Conservation (phyloP, 371 early-diverging fungal genomes). For the Mucor circinelloides region DNA sequence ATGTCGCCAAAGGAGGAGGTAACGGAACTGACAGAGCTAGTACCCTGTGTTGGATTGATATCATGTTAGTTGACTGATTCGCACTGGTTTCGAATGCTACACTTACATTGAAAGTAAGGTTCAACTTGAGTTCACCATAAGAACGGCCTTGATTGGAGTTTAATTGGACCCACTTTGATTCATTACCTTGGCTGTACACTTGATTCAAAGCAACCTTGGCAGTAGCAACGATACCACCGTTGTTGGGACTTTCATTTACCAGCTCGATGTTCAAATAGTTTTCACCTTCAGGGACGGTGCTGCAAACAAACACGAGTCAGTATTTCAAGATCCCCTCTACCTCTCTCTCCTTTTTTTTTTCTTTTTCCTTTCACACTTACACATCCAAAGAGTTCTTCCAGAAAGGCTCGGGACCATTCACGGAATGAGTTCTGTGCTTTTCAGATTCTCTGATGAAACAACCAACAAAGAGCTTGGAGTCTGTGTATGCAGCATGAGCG, state of each 20-base stretch:
- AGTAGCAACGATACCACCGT: slow-evolving; percentile 22
- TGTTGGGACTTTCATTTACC: slow-evolving; percentile 23
- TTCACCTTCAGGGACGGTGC: slow-evolving; percentile 26
- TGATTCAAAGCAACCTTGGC: slow-evolving; percentile 11
- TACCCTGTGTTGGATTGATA: slow-evolving; percentile 7
- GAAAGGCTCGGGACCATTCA: slow-evolving; percentile 9
- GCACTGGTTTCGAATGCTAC: background rate
- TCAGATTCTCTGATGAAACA: slow-evolving; percentile 24
- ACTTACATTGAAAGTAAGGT: slow-evolving; percentile 25
- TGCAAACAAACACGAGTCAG: background rate
- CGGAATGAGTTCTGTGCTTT: slow-evolving; percentile 29
- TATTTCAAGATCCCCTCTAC: background rate
- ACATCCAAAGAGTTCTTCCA: slow-evolving; percentile 24
- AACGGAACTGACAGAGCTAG: slow-evolving; percentile 15
- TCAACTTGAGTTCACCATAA: slow-evolving; percentile 21
- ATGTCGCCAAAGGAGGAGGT: slow-evolving; percentile 23
- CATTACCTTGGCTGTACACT: slow-evolving; percentile 17
- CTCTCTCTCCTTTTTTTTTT: background rate
- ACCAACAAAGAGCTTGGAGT: slow-evolving; percentile 25
- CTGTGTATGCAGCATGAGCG: background rate
- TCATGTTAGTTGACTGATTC: background rate
- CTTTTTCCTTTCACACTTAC: slow-evolving; percentile 8
- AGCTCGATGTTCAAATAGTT: slow-evolving; percentile 21
- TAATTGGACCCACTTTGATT: slow-evolving; percentile 17
- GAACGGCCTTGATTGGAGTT: slow-evolving; percentile 11